A percentile compares a stretch with the other conserved stretches of the same genome.
Evolutionary conservation across 441 rosid genomes (phyloP).

Genomic region (Syzygium syzygioides): DNA sequence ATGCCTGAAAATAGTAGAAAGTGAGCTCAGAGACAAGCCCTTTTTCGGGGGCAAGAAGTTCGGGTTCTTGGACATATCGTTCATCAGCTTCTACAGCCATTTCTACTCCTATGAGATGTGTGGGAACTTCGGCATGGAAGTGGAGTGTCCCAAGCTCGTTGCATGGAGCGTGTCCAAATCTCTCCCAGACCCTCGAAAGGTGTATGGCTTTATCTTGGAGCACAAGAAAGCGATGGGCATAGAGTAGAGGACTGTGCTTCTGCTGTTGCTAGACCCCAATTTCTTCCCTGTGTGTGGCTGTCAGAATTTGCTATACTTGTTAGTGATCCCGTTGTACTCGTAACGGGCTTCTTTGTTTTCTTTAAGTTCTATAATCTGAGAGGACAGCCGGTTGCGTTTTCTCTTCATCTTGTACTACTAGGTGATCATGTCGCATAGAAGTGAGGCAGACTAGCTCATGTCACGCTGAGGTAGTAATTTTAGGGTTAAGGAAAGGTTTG

Average conservation of each 20-base stretch:
- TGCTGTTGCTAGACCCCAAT: background rate
- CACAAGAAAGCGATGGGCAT: background rate
- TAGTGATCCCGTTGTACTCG: background rate
- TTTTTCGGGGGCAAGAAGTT: background rate
- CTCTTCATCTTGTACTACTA: background rate
- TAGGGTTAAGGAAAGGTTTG: background rate
- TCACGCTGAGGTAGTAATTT: background rate
- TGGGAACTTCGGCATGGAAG: slow-evolving; percentile 10
- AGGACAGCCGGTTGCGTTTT: background rate
- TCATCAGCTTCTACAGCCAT: slow-evolving; percentile 1
- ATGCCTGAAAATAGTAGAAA: background rate
- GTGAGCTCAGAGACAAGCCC: background rate
- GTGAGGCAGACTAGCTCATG: background rate
- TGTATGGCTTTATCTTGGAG: background rate
- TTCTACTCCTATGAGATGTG: slow-evolving; percentile 1
- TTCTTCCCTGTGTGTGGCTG: background rate
- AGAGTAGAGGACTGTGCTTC: background rate
- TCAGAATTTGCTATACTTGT: background rate
- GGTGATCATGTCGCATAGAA: background rate
- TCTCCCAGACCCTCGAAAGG: slow-evolving; percentile 8
- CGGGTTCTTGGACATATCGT: slow-evolving; percentile 5
- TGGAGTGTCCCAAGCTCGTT: slow-evolving; percentile 9
- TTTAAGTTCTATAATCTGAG: background rate
- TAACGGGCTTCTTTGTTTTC: background rate
- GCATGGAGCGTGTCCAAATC: slow-evolving; percentile 4